Evolutionary conservation across 352 stramenopile species (phyloP).

Genomic region (Blastocystis hominis): DNA sequence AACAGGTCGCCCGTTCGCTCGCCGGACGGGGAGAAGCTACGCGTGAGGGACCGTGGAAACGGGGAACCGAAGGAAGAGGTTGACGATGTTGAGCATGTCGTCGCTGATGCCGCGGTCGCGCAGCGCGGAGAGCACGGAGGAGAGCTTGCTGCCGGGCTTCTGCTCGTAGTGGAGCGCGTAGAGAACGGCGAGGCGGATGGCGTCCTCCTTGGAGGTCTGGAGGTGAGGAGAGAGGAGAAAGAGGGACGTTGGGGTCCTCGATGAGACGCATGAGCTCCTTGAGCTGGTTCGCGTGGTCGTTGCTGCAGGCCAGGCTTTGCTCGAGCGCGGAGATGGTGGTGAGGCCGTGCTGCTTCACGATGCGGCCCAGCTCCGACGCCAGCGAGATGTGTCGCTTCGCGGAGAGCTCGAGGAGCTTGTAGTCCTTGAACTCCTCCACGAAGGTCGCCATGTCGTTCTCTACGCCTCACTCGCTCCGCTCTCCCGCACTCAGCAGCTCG

Average conservation of each 20-base stretch:
- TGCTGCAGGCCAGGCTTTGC: conserved; percentile 75
- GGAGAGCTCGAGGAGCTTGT: conserved; percentile 84
- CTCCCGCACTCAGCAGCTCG: conserved; percentile 73
- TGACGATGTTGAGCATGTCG: conserved; percentile 70
- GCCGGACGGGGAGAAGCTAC: conserved; percentile 38
- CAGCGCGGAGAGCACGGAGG: conserved; percentile 36
- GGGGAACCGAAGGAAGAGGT: conserved; percentile 68
- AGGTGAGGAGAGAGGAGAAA: conserved; percentile 67
- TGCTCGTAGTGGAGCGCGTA: conserved; percentile 95
- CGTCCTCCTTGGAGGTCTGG: conserved; percentile 82
- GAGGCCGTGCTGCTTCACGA: conserved; percentile 85
- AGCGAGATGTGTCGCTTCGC: conserved; percentile 97
- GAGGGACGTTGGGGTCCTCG: conserved; percentile 66
- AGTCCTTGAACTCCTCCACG: conserved; percentile 89
- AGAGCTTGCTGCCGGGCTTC: conserved; percentile 47
- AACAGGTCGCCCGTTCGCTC: conserved; percentile 64
- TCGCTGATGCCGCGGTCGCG: conserved; percentile 65
- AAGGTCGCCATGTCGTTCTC: conserved; percentile 93
- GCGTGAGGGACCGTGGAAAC: too few species aligned
- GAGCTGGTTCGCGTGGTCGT: conserved; percentile 73
- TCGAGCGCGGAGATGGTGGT: conserved; percentile 97
- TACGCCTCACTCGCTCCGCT: neutral
- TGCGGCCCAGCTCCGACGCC: conserved; percentile 88
- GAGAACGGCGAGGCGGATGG: conserved; percentile 89
- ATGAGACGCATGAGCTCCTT: conserved; percentile 72